phyloP scores from a whole-genome alignment of 192 early-diverging fungal genomes.

The Gonapodya sp. region DNA sequence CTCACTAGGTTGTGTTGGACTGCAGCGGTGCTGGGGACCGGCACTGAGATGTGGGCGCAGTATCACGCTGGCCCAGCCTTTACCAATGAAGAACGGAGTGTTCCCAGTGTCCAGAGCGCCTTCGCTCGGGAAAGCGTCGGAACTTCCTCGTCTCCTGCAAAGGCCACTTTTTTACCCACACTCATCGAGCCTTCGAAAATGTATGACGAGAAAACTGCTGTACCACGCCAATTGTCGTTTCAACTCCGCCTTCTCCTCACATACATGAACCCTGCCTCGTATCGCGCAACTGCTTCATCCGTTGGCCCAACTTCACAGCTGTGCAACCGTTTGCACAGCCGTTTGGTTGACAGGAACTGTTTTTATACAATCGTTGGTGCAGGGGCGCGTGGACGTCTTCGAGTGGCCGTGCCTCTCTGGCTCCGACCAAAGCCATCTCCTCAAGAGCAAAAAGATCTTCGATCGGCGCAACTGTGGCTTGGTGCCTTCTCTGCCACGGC shows the following conservation, averaged over 20 bases:
- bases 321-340: neutral
- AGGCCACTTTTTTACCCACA: no score
- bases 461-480: neutral
- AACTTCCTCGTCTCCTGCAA: neutral
- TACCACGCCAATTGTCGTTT: neutral
- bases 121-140: neutral
- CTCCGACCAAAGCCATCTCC: neutral
- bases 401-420: neutral
- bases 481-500: neutral
- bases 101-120: no score
- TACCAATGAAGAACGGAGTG: no score
- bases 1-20: neutral
- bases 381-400: neutral
- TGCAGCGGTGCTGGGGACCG: neutral
- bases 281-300: neutral
- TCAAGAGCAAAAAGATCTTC: neutral
- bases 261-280: neutral
- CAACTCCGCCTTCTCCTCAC: neutral
- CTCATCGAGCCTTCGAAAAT: no score
- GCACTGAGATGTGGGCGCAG: neutral
- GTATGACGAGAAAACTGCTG: neutral
- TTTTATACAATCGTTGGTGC: neutral
- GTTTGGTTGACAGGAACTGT: neutral
- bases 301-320: neutral
- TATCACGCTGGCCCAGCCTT: neutral